Base-by-base conservation (phyloP, 805 yeast species). In the Komagataella populi region DNA sequence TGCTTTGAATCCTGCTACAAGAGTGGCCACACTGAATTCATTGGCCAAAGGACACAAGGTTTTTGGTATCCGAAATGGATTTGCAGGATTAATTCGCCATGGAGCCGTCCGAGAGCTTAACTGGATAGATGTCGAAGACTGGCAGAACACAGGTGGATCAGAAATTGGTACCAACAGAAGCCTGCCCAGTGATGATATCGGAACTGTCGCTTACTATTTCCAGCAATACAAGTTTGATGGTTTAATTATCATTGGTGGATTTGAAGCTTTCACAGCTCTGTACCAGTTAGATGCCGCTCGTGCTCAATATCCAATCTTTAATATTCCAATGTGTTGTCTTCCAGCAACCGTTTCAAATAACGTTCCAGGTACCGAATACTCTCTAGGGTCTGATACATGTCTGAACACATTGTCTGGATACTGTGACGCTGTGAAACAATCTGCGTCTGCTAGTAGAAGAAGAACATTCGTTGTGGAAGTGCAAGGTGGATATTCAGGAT, bases 401-500 rank as follows among this genome's bases (percentile, higher is more conserved):
- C 69, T 84, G 63, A 84, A 84, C 63, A 73, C 82, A 45, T 70
- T 84, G 61, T 79, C 83, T 64, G 73, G 78, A 52, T 84, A 84
- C 65, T 83, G 89, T 72, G 91, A 84, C 62, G 78, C 81, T n/a
- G 79, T 84, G 49, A 83, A 83, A 59, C 90, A 85, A 65, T 76
- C 84, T 39, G 93, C 95, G 8, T 76, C 87, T 14, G 83, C 90
- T 16, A 77, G 89, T 1, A 75, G 91, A 72, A 78, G 84, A 60
- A 74, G 93, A 65, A 84, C 82, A 14, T 85, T 85, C 60, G 87
- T 85, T 43, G 86, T 85, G 54, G 95, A 85, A 61, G 84, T 82
- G 30, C 95, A 85, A 70, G 95, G 95, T 60, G 95, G 95, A 51
- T 80, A 85, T 66, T 81, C 87, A 23, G 95, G 95, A 49, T 85